Evolutionary conservation across 148 eudicot genomes (phyloP), one percentile per base, ranked within the genome.

Genomic region (Camellia sinensis): DNA sequence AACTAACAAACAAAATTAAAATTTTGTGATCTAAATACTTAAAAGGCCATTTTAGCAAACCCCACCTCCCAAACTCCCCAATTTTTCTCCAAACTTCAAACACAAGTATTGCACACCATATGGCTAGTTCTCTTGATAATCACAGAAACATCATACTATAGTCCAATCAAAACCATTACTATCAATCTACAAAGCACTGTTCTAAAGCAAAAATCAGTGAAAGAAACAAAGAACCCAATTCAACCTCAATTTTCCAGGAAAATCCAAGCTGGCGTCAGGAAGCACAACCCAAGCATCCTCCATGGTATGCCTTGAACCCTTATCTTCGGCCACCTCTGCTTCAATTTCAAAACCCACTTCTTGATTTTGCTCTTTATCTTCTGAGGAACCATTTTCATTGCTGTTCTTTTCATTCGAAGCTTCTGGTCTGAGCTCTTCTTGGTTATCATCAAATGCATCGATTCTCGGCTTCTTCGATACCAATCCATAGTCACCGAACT

Each of bases 251-350:
- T 77, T 89, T 56, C 83, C 85, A 29, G 91, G 81, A 54, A 82
- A 86, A 40, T 87, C 85, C 17, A 71, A 71, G 63, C 77, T 64
- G 43, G 90, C 88, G 73, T 84, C 81, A n/a, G 85, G 83, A 66
- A 92, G 90, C 10, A 92, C 79, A 57, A 92, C 90, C 83, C 86
- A 92, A 29, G 90, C 88, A 78, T 92, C 97, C 84, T 92, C 97
- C 97, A 92, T 92, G 3, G 89, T 54, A 64, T 84, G 92, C 76
- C 97, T 83, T 1, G 90, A 82, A 13, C 94, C 97, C 81, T 89
- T 92, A 74, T 92, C 91, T 78, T 92, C 97, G 11, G 94, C 91
- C 19, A 80, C 91, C 69, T 85, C 88, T 56, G 94, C 97, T 86
- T 92, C 90, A 4, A 92, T 85, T 15, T 50, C 70, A 67, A 87